These are phyloP conservation scores for Tetracentron sinense DNA, from an alignment of 164 flowering plant genomes.

Conservation along the genomic window DNA sequence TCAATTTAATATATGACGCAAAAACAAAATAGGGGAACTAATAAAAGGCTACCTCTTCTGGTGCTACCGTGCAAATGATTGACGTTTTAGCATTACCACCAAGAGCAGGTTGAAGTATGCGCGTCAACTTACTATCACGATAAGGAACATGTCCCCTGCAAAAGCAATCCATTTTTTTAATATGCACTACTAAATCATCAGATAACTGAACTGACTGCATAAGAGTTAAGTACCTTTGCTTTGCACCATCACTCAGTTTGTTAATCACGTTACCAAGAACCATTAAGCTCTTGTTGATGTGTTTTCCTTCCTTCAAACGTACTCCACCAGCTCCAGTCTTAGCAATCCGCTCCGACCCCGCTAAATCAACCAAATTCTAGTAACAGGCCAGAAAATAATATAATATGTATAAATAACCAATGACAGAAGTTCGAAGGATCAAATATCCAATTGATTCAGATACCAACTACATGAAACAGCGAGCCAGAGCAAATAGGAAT, in stretches of 20 bases:
- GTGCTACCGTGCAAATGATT: constrained; percentile 92
- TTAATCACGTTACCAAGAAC: constrained; percentile 93
- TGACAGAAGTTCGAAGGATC: neutral
- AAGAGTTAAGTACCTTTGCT: constrained; percentile 57
- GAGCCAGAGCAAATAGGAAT: neutral
- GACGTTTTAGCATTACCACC: constrained; percentile 99
- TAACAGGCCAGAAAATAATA: constrained; percentile 7
- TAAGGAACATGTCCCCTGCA: constrained; percentile 95
- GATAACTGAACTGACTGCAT: neutral
- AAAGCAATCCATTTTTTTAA: constrained; percentile 9
- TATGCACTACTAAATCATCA: constrained; percentile 2
- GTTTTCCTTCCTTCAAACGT: constrained; percentile 92
- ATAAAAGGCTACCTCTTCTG: constrained; percentile 71
- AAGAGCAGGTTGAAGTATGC: constrained; percentile 96
- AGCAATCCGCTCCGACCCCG: constrained; percentile 94
- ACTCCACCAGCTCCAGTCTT: constrained; percentile 97
- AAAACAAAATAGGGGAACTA: neutral
- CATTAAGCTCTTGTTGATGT: constrained; percentile 96
- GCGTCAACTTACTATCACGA: constrained; percentile 95
- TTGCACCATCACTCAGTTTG: constrained; percentile 86
- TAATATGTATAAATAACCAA: neutral
- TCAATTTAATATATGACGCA: neutral
- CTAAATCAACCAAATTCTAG: constrained; percentile 95
- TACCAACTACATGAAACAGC: constrained; percentile 2
- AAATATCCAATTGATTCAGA: neutral